Evolutionary conservation across 352 stramenopile genomes (phyloP).

Genomic region (Pythium dissimile): DNA sequence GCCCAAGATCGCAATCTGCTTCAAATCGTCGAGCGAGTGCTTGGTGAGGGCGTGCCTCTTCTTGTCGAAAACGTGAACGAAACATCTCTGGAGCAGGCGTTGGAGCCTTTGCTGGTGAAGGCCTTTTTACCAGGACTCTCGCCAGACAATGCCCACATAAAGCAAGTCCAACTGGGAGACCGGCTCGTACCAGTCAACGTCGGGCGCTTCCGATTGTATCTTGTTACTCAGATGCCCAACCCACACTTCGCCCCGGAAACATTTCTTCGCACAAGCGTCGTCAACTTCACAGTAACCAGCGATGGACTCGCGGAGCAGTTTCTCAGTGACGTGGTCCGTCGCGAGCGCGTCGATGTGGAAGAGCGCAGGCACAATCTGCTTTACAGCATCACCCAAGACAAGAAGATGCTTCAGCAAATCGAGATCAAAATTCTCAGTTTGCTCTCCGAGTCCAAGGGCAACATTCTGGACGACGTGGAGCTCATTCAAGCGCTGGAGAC

Average conservation of each 20-base stretch:
- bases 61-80: constrained; percentile 62
- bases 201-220: constrained; percentile 82
- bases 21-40: constrained; percentile 33
- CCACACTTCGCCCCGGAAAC: constrained; percentile 89
- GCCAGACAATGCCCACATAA: neutral
- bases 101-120: constrained; percentile 54
- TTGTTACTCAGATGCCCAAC: constrained; percentile 92
- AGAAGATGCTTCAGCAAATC: constrained; percentile 87
- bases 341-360: constrained; percentile 87
- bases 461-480: constrained; percentile 91
- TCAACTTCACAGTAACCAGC: constrained; percentile 93
- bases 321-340: constrained; percentile 82
- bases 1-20: constrained; percentile 40
- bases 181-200: constrained; percentile 68
- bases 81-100: constrained; percentile 35
- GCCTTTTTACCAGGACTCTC: constrained; percentile 12
- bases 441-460: constrained; percentile 79
- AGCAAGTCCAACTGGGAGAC: constrained; percentile 65
- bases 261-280: constrained; percentile 91
- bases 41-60: constrained; percentile 39
- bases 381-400: constrained; percentile 85
- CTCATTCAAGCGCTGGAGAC: constrained; percentile 61
- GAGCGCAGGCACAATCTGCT: constrained; percentile 82
- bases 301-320: constrained; percentile 89
- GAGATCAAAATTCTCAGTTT: constrained; percentile 90